Evolutionary conservation across 1,284 basidiomycete species (phyloP), one percentile per base, ranked within the genome.

Genomic region (Trichosporon asahii): DNA sequence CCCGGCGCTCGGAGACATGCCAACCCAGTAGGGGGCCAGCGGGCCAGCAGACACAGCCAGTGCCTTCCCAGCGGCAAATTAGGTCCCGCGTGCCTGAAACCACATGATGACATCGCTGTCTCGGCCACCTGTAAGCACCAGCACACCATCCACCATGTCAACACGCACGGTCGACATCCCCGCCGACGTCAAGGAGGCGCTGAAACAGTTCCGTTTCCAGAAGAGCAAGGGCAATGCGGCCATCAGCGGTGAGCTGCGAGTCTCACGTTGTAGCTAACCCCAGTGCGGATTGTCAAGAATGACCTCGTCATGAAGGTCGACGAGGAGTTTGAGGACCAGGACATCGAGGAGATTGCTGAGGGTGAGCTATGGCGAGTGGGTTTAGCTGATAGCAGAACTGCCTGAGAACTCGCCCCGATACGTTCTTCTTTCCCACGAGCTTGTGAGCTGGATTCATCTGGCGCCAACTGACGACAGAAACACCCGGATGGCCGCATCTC

Each of bases 331-430:
- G 89, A 91, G 18, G 85, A 88, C 72, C 89, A 92, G 72, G 86
- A 86, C 70, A 88, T 93, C 70, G 91, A 93, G 76, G 92, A 95
- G 37, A 88, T 95, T 49, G 91, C 89, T 14, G 90, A 95, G 84
- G 93, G 93, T 93, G 35, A 69, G 78, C 72, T 14, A 6, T 12
- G 40, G 6, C 15, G 14, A 25, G 21, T 37, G 6, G 40, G 31
- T 33, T 33, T n/a, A 35, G 60, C 69, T 70, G 66, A 64, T 33
- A 21, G 21, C 76, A 95, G 95, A 96, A 78, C 86, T 98, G 6
- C 95, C 95, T 0, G 93, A 93, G 83, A 92, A 92, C 81, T 88
- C 91, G 5, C 95, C 95, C 11, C 88, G 95, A 75, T 97, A 94
- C 80, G 88, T 97, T 63, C 82, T 98, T 23, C 85, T 92, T 33